A percentile compares a stretch with the other conserved stretches of the same genome.
Evolutionary conservation across 768 basidiomycete genomes (phyloP).

Genomic region (Naganishia vaughanmartiniae): DNA sequence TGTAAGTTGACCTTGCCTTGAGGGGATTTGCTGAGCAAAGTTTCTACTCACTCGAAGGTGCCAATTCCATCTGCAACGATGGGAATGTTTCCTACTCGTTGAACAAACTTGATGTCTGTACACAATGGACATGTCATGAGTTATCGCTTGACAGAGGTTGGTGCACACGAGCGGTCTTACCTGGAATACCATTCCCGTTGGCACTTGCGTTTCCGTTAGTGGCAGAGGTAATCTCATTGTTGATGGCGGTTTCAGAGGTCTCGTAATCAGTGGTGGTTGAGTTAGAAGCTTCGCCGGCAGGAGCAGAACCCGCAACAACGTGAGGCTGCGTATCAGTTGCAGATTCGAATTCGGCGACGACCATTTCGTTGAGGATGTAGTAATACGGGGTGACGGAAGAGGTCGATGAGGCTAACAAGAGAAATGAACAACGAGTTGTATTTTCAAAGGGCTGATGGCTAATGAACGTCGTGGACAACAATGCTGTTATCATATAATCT

Average conservation of each 20-base stretch:
- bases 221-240: background rate
- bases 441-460: background rate
- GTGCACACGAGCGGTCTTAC: background rate
- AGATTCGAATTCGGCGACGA: conserved; percentile 19
- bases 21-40: background rate
- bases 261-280: background rate
- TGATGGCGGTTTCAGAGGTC: conserved; percentile 17
- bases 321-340: conserved; percentile 10
- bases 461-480: background rate
- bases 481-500: background rate
- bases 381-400: background rate
- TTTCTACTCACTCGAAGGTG: conserved; percentile 43
- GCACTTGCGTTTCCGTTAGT: background rate
- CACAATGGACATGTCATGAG: background rate
- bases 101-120: conserved; percentile 49
- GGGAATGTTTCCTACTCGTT: conserved; percentile 45
- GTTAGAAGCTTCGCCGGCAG: background rate
- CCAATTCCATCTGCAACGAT: conserved; percentile 48
- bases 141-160: background rate
- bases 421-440: background rate
- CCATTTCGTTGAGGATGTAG: conserved; percentile 3
- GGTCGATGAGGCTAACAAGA: no score
- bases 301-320: conserved; percentile 5
- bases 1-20: no score
- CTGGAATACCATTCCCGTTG: conserved; percentile 12